Conservation (phyloP, 768 basidiomycete species). For the Lanmaoa pseudosensibilis region DNA sequence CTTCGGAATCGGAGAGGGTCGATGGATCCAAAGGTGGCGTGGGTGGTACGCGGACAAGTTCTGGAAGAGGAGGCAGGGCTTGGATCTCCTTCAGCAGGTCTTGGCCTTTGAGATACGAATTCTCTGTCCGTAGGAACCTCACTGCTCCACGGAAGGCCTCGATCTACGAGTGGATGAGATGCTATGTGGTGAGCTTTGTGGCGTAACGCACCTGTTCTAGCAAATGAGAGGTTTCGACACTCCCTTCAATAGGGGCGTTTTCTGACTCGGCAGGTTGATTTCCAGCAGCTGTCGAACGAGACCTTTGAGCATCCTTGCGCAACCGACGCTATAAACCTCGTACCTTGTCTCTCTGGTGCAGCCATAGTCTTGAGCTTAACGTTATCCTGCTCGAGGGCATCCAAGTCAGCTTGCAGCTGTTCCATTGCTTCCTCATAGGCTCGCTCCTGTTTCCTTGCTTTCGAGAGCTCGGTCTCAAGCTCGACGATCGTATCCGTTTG, state of each 20-base stretch:
- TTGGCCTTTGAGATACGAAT: constrained; percentile 90
- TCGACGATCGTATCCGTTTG: constrained; percentile 82
- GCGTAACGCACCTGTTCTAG: constrained; percentile 69
- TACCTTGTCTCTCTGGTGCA: constrained; percentile 72
- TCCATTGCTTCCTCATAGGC: constrained; percentile 94
- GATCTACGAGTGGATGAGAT: constrained; percentile 50
- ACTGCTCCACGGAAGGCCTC: constrained; percentile 90
- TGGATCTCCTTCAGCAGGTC: constrained; percentile 85
- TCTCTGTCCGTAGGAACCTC: constrained; percentile 90
- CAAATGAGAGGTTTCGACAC: constrained; percentile 82
- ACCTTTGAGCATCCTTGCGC: neutral
- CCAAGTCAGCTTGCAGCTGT: constrained; percentile 86
- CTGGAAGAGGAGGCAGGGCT: constrained; percentile 63
- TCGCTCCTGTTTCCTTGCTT: constrained; percentile 83
- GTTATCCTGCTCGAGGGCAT: constrained; percentile 85
- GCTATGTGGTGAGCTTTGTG: neutral
- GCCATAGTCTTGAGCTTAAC: constrained; percentile 71
- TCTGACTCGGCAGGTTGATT: constrained; percentile 58
- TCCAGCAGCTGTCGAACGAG: constrained; percentile 40
- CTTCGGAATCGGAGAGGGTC: constrained; percentile 62
- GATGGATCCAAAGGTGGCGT: constrained; percentile 73
- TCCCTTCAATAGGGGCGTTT: constrained; percentile 69
- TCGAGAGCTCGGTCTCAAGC: constrained; percentile 76
- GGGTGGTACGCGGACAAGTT: constrained; percentile 45
- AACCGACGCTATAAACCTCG: constrained; percentile 14